Conservation (phyloP, 2,329 filamentous ascomycete species). For the Dactylonectria macrodidyma region DNA sequence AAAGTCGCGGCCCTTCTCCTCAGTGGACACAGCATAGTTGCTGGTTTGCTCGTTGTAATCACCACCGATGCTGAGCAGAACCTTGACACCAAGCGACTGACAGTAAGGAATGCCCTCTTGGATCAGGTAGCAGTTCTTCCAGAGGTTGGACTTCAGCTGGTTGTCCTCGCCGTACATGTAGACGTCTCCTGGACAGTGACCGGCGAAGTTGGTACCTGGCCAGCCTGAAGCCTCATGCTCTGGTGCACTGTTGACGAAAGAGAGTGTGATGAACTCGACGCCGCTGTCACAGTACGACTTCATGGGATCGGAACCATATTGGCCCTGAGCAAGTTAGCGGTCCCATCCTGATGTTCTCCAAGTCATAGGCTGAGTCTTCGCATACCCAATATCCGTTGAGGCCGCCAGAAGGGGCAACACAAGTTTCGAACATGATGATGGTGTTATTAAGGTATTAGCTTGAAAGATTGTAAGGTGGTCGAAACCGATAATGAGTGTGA, state of each 20-base stretch:
- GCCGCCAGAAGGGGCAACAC: slow-evolving; percentile 46
- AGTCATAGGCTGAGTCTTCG: not conserved
- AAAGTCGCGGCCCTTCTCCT: slow-evolving; percentile 53
- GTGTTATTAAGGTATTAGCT: slow-evolving; percentile 35
- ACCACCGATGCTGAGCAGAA: slow-evolving; percentile 60
- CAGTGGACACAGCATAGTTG: slow-evolving; percentile 53
- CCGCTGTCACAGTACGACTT: slow-evolving; percentile 54
- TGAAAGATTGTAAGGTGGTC: slow-evolving; percentile 54
- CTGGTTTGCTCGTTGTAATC: slow-evolving; percentile 41
- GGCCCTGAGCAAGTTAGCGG: slow-evolving; percentile 50
- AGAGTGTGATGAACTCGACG: slow-evolving; percentile 56
- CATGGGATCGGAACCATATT: slow-evolving; percentile 52
- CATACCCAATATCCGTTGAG: slow-evolving; percentile 60
- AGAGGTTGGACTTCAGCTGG: slow-evolving; percentile 47
- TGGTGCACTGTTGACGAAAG: slow-evolving; percentile 57
- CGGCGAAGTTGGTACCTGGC: slow-evolving; percentile 58
- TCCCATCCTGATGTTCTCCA: slow-evolving; percentile 14
- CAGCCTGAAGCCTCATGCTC: slow-evolving; percentile 53
- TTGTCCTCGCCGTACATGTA: slow-evolving; percentile 44
- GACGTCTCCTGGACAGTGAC: slow-evolving; percentile 53
- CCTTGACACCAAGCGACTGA: slow-evolving; percentile 58
- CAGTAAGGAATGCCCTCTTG: slow-evolving; percentile 59
- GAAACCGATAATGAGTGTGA: slow-evolving; percentile 53
- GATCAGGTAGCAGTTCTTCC: slow-evolving; percentile 54
- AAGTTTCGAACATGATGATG: slow-evolving; percentile 43